Conservation (phyloP, 176 grass and related monocot genomes). For the Avena eriantha region DNA sequence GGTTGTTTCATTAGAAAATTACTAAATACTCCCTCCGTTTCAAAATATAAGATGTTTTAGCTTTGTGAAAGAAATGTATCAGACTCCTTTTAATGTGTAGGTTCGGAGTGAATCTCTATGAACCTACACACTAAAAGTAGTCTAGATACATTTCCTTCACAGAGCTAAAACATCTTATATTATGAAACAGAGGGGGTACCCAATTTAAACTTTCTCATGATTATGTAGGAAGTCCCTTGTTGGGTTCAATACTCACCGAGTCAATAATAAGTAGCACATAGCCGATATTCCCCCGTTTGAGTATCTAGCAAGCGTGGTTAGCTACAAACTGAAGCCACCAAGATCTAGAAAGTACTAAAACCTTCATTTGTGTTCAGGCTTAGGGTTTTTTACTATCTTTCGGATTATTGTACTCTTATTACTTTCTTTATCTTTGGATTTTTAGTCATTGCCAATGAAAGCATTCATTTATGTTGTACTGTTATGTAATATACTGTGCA, state of each 20-base stretch:
- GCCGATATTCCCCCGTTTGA: not conserved
- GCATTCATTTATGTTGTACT: not conserved
- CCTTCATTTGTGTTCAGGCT: not conserved
- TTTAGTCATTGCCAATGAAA: not conserved
- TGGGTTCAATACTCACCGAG: not conserved
- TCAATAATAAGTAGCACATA: not conserved
- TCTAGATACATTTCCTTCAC: too few species aligned
- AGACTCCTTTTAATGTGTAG: too few species aligned
- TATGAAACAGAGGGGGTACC: too few species aligned
- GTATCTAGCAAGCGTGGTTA: not conserved
- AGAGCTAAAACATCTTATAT: too few species aligned
- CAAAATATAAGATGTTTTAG: too few species aligned
- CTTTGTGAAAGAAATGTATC: too few species aligned
- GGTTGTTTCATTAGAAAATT: not conserved
- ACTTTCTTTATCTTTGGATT: constrained; percentile 9
- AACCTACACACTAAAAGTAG: too few species aligned
- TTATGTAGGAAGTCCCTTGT: not conserved
- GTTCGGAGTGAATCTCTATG: too few species aligned
- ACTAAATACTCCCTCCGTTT: too few species aligned
- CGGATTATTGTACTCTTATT: not conserved
- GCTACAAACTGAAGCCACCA: not conserved
- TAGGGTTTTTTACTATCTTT: constrained; percentile 5
- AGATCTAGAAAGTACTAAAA: not conserved
- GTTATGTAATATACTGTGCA: constrained; percentile 24
- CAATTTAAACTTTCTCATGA: not conserved